These are phyloP conservation scores for Trametes cubensis DNA, from an alignment of 768 basidiomycete species.

Conservation along the genomic window DNA sequence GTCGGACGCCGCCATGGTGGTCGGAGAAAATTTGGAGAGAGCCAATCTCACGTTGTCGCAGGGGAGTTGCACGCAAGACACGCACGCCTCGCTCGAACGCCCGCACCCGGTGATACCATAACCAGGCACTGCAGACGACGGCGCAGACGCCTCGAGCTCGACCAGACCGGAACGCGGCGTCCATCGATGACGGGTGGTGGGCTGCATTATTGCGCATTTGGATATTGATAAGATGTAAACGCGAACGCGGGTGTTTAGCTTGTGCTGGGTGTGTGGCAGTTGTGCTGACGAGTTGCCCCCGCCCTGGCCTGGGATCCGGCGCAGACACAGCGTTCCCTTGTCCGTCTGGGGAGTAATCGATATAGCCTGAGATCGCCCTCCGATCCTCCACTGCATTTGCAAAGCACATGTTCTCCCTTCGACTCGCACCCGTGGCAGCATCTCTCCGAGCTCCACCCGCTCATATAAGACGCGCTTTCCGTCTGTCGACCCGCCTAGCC, in stretches of 20 bases:
- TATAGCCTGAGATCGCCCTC: slow-evolving; percentile 21
- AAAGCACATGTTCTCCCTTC: slow-evolving; percentile 27
- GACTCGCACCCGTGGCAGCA: slow-evolving; percentile 17
- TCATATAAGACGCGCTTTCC: slow-evolving; percentile 21
- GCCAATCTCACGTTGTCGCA: background rate
- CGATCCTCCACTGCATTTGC: slow-evolving; percentile 19
- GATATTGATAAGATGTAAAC: slow-evolving; percentile 11
- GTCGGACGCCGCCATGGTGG: slow-evolving; percentile 11
- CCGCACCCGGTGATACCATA: slow-evolving; percentile 11
- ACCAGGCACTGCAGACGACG: background rate
- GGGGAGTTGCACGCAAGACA: slow-evolving; percentile 5
- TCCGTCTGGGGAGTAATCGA: slow-evolving; percentile 15
- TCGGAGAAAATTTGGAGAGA: slow-evolving; percentile 9
- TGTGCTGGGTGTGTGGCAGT: slow-evolving; percentile 3
- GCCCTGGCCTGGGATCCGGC: slow-evolving; percentile 11
- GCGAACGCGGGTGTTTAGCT: background rate
- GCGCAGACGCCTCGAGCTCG: slow-evolving; percentile 1
- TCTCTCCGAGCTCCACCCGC: slow-evolving; percentile 28
- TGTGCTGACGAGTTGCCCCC: slow-evolving; percentile 21
- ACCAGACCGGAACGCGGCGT: slow-evolving; percentile 3
- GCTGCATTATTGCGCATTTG: slow-evolving; percentile 3
- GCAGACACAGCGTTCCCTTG: slow-evolving; percentile 12
- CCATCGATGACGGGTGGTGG: slow-evolving; percentile 18
- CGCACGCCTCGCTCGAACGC: slow-evolving; percentile 6
- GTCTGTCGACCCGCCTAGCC: slow-evolving; percentile 17